phyloP scores from a whole-genome alignment of 306 rosid species.

The Pueraria montana region DNA sequence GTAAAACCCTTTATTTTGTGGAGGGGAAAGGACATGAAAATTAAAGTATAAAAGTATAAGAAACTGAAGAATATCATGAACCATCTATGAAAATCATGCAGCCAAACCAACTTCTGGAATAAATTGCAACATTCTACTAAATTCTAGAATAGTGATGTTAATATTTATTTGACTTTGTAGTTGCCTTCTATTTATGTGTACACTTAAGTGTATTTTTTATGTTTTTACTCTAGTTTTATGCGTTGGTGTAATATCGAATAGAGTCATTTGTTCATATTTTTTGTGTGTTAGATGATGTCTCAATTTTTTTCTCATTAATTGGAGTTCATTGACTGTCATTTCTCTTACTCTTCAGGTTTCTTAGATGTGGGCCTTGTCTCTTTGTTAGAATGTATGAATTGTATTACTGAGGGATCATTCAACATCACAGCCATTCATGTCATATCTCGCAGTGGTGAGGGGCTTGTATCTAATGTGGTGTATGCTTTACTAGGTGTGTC shows the following conservation, averaged over 20 bases:
- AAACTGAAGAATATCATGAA: constrained; percentile 29
- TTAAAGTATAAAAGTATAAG: constrained; percentile 9
- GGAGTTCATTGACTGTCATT: constrained; percentile 35
- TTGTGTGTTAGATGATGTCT: neutral
- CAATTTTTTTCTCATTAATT: constrained; percentile 18
- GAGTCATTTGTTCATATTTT: neutral
- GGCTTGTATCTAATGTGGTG: constrained; percentile 90
- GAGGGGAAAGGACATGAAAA: constrained; percentile 23
- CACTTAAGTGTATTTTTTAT: neutral
- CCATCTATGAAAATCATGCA: neutral
- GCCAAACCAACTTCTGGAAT: constrained; percentile 31
- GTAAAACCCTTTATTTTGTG: neutral
- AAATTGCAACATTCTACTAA: constrained; percentile 20
- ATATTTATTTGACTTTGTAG: constrained; percentile 15
- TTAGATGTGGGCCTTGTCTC: constrained; percentile 84
- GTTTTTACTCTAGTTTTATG: constrained; percentile 24
- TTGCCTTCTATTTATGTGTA: constrained; percentile 8
- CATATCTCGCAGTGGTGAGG: constrained; percentile 92
- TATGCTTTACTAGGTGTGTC: constrained; percentile 98
- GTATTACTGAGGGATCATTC: constrained; percentile 75
- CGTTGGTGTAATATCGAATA: constrained; percentile 1
- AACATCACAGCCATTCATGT: constrained; percentile 72
- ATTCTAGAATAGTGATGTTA: neutral
- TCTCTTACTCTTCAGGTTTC: constrained; percentile 72
- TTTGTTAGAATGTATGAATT: constrained; percentile 67